These are phyloP conservation scores for Piper betle DNA, from an alignment of 164 flowering plant genomes.

Conservation along the genomic window DNA sequence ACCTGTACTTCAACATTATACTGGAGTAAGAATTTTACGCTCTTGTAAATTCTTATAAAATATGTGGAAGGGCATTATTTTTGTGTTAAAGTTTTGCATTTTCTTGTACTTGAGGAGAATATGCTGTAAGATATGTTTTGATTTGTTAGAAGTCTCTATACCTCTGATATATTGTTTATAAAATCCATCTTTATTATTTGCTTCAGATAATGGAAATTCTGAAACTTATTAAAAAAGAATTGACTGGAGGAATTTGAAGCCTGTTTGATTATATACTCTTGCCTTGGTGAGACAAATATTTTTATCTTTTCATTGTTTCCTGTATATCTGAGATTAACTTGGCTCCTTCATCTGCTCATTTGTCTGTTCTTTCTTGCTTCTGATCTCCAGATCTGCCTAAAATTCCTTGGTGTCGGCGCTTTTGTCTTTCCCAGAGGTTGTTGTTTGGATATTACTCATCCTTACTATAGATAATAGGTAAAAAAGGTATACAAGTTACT, in stretches of 20 bases:
- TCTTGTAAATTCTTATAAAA: too few relatives aligned
- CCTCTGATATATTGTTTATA: not conserved
- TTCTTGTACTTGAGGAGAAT: not conserved
- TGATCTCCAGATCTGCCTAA: too few relatives aligned
- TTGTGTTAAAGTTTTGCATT: not conserved
- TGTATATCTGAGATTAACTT: too few relatives aligned
- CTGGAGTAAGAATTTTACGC: conserved; percentile 57
- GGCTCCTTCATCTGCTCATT: too few relatives aligned
- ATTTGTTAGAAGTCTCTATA: not conserved
- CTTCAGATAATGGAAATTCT: conserved; percentile 65
- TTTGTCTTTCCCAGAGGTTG: too few relatives aligned
- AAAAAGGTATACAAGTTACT: too few relatives aligned
- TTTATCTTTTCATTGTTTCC: too few relatives aligned
- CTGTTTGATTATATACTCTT: conserved; percentile 4
- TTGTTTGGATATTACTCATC: too few relatives aligned
- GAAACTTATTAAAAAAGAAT: conserved; percentile 58
- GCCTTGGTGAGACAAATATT: too few relatives aligned
- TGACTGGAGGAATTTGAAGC: conserved; percentile 30
- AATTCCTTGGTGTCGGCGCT: too few relatives aligned
- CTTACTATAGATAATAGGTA: too few relatives aligned
- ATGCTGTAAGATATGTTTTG: not conserved
- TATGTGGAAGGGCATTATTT: not conserved
- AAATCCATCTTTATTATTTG: not conserved
- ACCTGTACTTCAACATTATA: conserved; percentile 73
- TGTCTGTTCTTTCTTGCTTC: too few relatives aligned